A percentile compares a stretch with the other conserved stretches of the same genome.
Evolutionary conservation across 257 asterid species (phyloP).

Genomic region (Salvia miltiorrhiza): DNA sequence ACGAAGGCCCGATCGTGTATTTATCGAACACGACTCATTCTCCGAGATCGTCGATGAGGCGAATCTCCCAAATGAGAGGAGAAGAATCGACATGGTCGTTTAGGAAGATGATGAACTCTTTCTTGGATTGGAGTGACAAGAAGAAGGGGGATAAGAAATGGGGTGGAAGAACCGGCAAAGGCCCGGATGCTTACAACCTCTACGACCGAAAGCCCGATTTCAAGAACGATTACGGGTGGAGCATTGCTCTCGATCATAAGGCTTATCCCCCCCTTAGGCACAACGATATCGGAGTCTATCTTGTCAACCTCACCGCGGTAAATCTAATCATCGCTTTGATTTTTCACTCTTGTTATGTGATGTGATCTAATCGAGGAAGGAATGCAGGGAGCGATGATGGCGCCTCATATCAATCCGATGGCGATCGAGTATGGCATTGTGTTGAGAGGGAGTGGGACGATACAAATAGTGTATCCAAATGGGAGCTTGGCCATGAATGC

Average conservation of each 20-base stretch:
- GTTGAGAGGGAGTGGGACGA: slow-evolving; percentile 50
- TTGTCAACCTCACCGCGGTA: slow-evolving; percentile 83
- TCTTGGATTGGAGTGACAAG: slow-evolving; percentile 29
- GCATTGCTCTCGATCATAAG: slow-evolving; percentile 55
- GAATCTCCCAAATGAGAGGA: slow-evolving; percentile 25
- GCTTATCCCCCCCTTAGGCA: slow-evolving; percentile 58
- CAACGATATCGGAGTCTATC: slow-evolving; percentile 53
- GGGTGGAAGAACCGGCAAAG: slow-evolving; percentile 25
- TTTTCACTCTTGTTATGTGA: no score
- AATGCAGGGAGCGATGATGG: slow-evolving; percentile 94
- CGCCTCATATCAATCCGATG: slow-evolving; percentile 81
- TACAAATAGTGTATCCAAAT: slow-evolving; percentile 68
- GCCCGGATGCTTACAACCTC: slow-evolving; percentile 62
- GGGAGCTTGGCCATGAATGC: slow-evolving; percentile 88
- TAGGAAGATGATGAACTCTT: slow-evolving; percentile 42
- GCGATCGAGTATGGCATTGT: slow-evolving; percentile 79
- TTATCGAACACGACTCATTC: slow-evolving; percentile 25
- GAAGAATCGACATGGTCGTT: slow-evolving; percentile 48
- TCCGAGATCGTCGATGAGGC: no score
- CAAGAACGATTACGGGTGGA: slow-evolving; percentile 72
- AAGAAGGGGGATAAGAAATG: slow-evolving; percentile 7
- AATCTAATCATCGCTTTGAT: no score
- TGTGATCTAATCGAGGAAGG: background rate
- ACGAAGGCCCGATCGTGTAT: slow-evolving; percentile 54
- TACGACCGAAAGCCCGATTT: slow-evolving; percentile 53